These are phyloP conservation scores for Podaxis sp. DNA, from an alignment of 768 basidiomycete genomes.

Conservation along the genomic window DNA sequence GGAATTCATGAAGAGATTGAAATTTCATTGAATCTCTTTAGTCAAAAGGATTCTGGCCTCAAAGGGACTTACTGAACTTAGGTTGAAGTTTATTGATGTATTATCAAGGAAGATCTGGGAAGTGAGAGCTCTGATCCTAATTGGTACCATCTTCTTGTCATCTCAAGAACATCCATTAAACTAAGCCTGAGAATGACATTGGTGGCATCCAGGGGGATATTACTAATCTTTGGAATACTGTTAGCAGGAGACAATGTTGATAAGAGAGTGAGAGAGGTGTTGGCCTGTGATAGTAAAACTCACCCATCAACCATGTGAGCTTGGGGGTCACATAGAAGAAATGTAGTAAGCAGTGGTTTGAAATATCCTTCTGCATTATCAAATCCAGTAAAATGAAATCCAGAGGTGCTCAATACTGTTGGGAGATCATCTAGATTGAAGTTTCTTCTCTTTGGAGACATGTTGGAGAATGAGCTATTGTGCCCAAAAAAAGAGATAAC, in stretches of 20 bases:
- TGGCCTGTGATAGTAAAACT: neutral
- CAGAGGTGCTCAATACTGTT: neutral
- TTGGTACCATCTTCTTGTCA: neutral
- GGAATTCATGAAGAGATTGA: neutral
- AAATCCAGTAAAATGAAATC: neutral
- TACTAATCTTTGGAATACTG: neutral
- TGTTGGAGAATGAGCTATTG: neutral
- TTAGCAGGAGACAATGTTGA: neutral
- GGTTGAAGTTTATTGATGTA: neutral
- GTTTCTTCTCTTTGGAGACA: neutral
- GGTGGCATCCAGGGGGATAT: neutral
- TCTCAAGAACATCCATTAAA: neutral
- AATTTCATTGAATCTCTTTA: neutral
- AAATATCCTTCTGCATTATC: neutral
- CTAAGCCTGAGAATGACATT: slow-evolving; percentile 4
- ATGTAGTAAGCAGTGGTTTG: neutral
- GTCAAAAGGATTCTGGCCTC: neutral
- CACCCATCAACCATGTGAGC: slow-evolving; percentile 1
- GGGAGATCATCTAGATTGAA: slow-evolving; percentile 1
- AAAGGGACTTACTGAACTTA: neutral
- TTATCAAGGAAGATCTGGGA: neutral
- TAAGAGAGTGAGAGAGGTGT: neutral
- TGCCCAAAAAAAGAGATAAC: slow-evolving; percentile 4
- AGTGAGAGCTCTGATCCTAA: neutral
- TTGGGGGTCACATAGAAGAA: slow-evolving; percentile 3